phyloP scores from a whole-genome alignment of 2,329 filamentous ascomycete genomes.

The Rhinocladiella similis region DNA sequence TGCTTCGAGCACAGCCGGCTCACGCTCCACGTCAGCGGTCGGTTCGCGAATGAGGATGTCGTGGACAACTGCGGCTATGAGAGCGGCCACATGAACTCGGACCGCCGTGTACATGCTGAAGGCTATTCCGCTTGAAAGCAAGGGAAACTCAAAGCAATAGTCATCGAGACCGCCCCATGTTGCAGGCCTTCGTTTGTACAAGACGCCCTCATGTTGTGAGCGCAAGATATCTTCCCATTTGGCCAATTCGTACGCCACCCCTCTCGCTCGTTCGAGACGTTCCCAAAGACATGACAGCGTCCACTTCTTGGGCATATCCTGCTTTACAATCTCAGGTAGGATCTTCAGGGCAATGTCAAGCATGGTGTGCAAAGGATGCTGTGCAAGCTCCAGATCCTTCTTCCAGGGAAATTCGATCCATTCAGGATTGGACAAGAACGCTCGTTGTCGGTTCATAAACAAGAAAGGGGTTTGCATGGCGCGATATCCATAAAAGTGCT shows the following conservation, averaged over 20 bases:
- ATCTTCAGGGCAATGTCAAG: conserved; percentile 18
- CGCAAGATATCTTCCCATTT: conserved; percentile 14
- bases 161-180: conserved; percentile 15
- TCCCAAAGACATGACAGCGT: conserved; percentile 6
- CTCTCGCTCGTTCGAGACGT: conserved; percentile 8
- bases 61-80: conserved; percentile 12
- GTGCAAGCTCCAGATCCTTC: conserved; percentile 10
- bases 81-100: conserved; percentile 17
- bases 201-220: conserved; percentile 4
- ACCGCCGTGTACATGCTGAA: conserved; percentile 23
- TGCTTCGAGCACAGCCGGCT: conserved; percentile 15
- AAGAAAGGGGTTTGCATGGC: conserved; percentile 21
- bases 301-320: conserved; percentile 15
- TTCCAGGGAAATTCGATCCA: conserved; percentile 20
- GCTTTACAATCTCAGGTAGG: conserved; percentile 21
- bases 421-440: conserved; percentile 17
- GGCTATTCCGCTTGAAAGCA: conserved; percentile 7
- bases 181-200: conserved; percentile 15
- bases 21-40: conserved; percentile 7
- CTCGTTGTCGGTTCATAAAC: conserved; percentile 18
- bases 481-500: conserved; percentile 22
- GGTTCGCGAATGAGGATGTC: conserved; percentile 8
- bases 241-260: conserved; percentile 12
- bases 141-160: conserved; percentile 13
- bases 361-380: conserved; percentile 19